Conservation (phyloP, 345 rosid genomes). For the Citrus reticulata region DNA sequence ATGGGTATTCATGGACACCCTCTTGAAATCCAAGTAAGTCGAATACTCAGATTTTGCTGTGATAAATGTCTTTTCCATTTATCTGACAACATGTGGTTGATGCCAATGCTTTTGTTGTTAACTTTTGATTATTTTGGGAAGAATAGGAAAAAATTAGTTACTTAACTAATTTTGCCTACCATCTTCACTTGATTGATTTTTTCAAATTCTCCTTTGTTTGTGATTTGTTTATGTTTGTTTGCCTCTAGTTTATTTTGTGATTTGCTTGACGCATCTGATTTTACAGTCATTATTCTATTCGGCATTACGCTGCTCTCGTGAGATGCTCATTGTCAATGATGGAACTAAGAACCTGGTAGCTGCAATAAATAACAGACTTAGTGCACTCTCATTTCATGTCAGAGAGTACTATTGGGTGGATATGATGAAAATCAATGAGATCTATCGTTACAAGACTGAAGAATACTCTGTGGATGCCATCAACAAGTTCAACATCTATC, state of each 20-base stretch:
- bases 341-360: constrained; percentile 78
- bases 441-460: constrained; percentile 91
- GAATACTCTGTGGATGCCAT: constrained; percentile 84
- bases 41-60: background rate
- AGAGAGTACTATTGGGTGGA: constrained; percentile 96
- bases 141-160: background rate
- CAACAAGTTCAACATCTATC: constrained; percentile 95
- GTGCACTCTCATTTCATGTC: constrained; percentile 85
- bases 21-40: constrained; percentile 87
- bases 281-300: constrained; percentile 85
- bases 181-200: background rate
- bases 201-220: background rate
- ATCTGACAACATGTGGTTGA: background rate
- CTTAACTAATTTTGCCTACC: background rate
- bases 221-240: background rate
- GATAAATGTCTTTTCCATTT: background rate
- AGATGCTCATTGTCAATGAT: constrained; percentile 81
- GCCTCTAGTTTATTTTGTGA: background rate
- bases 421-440: constrained; percentile 79
- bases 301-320: constrained; percentile 83
- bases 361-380: constrained; percentile 76
- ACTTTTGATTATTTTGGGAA: background rate
- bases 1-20: constrained; percentile 99
- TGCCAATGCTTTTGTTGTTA: background rate
- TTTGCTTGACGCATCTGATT: constrained; percentile 10